Base-by-base conservation (phyloP, 352 stramenopile genomes). In the Phytopythium ostracodes region DNA sequence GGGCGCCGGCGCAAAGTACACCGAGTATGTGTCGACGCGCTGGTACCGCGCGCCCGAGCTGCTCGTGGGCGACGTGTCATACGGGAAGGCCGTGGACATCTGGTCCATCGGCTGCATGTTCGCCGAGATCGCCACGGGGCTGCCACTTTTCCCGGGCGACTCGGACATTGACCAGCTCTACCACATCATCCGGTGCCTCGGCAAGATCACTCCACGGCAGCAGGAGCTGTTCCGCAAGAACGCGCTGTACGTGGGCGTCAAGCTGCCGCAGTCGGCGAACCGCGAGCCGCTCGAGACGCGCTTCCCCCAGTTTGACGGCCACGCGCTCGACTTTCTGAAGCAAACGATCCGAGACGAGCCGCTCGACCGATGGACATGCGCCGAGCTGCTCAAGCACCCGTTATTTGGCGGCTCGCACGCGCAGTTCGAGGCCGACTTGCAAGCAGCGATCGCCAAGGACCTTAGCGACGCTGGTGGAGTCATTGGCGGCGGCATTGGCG, bases 31-130 rank as follows among this genome's bases (percentile, higher is more conserved):
- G 18, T 96, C 89, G 0, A 99, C 94, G 18, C 79, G 94, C 55
- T 98, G 94, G 94, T 99, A 99, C 66, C 81, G 94, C 44, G 94
- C 94, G 2, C 96, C 96, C 8, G 96, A 99, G 79, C 86, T 98
- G 56, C 76, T 97, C 2, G 88, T 94, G 9, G 81, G 82, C 5
- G 84, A 92, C 52, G 80, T 92, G 2, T 88, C 75, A 14, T 99
- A 99, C 67, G 96, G 97, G 53, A 97, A 96, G 59, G 93, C 91
- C 9, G 97, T 99, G 36, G 97, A 99, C 63, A 92, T 99, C 43
- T 99, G 97, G 97, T 97, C 91, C 18, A 88, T 98, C 29, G 96
- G 96, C 42, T 99, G 96, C 77, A 96, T 99, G 67, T 94, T 96
- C 54, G 93, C 94, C 20, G 97, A 99, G 76, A 89, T 99, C 46